Conservation (phyloP, 768 basidiomycete species). For the Suillus hirtellus region DNA sequence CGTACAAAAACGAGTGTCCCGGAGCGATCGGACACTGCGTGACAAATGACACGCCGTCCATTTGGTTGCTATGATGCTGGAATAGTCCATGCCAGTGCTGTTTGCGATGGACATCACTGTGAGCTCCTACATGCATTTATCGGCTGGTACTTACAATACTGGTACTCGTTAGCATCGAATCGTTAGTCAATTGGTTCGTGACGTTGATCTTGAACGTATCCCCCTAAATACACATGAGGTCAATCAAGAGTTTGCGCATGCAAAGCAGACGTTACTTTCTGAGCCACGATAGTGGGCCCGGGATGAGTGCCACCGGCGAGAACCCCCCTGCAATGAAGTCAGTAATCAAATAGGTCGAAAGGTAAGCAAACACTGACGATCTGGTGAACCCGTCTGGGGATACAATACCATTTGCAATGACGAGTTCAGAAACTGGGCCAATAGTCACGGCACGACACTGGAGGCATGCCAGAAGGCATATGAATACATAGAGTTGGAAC, state of each 20-base stretch:
- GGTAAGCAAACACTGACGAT: not conserved
- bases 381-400: not conserved
- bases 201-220: conserved; percentile 1
- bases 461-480: not conserved
- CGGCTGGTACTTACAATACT: not conserved
- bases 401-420: not conserved
- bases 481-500: not conserved
- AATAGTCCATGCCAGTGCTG: conserved; percentile 1
- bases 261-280: not conserved
- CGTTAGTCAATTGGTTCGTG: not conserved
- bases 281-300: not conserved
- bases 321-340: not conserved
- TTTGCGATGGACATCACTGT: not conserved
- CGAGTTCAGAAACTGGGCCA: conserved; percentile 1
- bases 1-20: not conserved
- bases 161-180: not conserved
- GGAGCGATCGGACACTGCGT: not conserved
- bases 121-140: not conserved
- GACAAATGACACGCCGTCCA: not conserved
- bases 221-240: not conserved
- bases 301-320: not conserved
- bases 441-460: not conserved
- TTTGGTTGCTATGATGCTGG: not conserved
- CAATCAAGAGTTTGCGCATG: not conserved
- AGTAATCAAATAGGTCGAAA: not conserved